Evolutionary conservation across 202 grass and related monocot species (phyloP), one percentile per base, ranked within the genome.

Genomic region (Cymbopogon flexuosus): DNA sequence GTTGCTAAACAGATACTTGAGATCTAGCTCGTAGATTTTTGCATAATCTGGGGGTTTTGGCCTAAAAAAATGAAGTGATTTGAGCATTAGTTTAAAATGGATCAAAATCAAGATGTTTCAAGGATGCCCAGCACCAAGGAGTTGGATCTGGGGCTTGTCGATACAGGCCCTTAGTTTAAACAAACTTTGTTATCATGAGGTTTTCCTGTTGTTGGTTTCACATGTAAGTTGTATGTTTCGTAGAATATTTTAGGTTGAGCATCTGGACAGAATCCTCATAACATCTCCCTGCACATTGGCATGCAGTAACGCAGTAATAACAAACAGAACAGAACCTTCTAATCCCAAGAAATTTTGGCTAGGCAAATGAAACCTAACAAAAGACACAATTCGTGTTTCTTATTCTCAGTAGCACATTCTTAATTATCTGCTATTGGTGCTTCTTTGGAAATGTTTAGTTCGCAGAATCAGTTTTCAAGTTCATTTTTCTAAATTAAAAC

Each of bases 391-490:
- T 21, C 18, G 6, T 7, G n/a, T 56, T 56, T 21, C 52, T 57
- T 22, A 22, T 22, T 57, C 18, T 57, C 52, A 22, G 19, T 57
- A 21, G 52, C n/a, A 22, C 52, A 51, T 18, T 51, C 46, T 51
- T 18, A 57, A 57, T 57, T 22, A 57, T 57, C 52, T 57, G 52
- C 21, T 60, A 64, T 51, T 49, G 24, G 9, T 6, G 31, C 15
- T 84, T 72, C 56, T 64, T 61, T 18, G 10, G 27, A 78, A 37
- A 21, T 72, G 76, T 51, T 85, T 84, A 49, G 31, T 79, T 58
- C 47, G n/a, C 45, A 62, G 43, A 45, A 12, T 62, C 8, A 18
- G 23, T 63, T 14, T 57, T 51, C 41, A 86, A 47, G 60, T 68
- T 67, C 21, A 29, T 79, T 34, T 80, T 43, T 5, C 58, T 66